Percentiles rank a stretch among this genome's conserved stretches.
Conservation (phyloP, 2,329 filamentous ascomycete genomes). For the Apiospora saccharicola region DNA sequence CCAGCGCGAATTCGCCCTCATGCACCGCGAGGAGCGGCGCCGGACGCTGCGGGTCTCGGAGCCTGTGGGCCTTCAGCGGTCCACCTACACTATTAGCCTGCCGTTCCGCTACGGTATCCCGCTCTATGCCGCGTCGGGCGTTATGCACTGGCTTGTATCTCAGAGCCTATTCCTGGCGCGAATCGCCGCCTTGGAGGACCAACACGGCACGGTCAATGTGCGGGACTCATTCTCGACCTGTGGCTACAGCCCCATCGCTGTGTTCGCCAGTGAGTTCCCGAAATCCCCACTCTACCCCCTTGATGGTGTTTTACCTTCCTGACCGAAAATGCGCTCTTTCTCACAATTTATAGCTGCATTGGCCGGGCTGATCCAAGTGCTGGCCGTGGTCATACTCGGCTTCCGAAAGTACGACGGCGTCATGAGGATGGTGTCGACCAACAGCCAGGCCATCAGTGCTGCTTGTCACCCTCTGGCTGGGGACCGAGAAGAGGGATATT, state of each 20-base stretch:
- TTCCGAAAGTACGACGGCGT: constrained; percentile 40
- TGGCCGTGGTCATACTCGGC: constrained; percentile 33
- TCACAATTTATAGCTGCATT: not conserved
- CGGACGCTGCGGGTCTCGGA: constrained; percentile 52
- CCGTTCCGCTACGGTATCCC: constrained; percentile 53
- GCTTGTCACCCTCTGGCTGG: constrained; percentile 37
- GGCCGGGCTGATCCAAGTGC: constrained; percentile 25
- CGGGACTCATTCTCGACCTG: constrained; percentile 41
- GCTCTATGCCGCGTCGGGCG: constrained; percentile 41
- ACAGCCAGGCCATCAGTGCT: constrained; percentile 42
- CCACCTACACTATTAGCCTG: constrained; percentile 53
- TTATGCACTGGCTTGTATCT: constrained; percentile 58
- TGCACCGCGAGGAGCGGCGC: constrained; percentile 37
- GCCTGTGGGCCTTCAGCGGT: constrained; percentile 49
- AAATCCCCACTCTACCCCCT: not conserved
- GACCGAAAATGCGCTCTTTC: too few relatives aligned
- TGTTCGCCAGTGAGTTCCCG: constrained; percentile 34
- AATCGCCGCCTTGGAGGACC: constrained; percentile 39
- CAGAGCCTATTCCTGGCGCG: constrained; percentile 53
- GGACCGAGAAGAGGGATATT: constrained; percentile 35
- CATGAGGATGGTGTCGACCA: constrained; percentile 43
- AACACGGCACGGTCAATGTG: constrained; percentile 34
- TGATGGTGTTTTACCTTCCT: too few relatives aligned
- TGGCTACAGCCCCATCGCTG: constrained; percentile 41
- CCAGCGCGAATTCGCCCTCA: constrained; percentile 54